Evolutionary conservation across 2,329 filamentous ascomycete species (phyloP).

Genomic region (Alternaria gansuensis): DNA sequence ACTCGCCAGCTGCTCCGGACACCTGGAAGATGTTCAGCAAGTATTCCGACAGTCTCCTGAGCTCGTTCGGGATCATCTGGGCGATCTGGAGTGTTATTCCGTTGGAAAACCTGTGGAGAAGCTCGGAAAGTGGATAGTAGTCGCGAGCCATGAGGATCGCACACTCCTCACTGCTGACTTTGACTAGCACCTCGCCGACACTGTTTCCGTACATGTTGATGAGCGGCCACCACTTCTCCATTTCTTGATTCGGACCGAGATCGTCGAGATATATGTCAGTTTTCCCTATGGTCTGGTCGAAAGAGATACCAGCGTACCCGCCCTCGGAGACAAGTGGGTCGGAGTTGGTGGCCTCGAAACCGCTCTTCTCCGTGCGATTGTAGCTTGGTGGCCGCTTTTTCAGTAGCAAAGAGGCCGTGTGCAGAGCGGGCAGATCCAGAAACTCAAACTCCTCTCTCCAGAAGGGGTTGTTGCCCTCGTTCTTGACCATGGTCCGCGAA

Average conservation of each 20-base stretch:
- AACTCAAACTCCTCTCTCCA: conserved; percentile 87
- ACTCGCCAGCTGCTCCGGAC: conserved; percentile 81
- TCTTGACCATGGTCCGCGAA: conserved; percentile 76
- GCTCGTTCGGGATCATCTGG: conserved; percentile 76
- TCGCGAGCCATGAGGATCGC: conserved; percentile 87
- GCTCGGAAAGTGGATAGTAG: conserved; percentile 81
- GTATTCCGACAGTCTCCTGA: conserved; percentile 83
- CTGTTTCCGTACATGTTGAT: conserved; percentile 77
- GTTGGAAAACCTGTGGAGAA: conserved; percentile 84
- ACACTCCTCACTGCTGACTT: conserved; percentile 83
- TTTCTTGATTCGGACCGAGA: conserved; percentile 76
- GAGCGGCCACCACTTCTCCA: conserved; percentile 87
- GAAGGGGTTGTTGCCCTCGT: conserved; percentile 76
- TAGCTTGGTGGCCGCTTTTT: conserved; percentile 66
- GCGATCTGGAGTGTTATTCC: conserved; percentile 87
- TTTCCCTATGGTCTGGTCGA: conserved; percentile 67
- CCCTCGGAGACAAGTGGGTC: conserved; percentile 51
- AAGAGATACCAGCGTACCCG: conserved; percentile 58
- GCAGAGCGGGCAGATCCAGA: conserved; percentile 74
- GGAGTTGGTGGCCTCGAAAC: conserved; percentile 49
- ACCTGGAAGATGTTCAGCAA: conserved; percentile 96
- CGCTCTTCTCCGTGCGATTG: conserved; percentile 47
- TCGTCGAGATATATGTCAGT: conserved; percentile 86
- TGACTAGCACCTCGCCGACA: conserved; percentile 85
- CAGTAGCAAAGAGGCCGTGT: conserved; percentile 74